Conservation (phyloP, 148 eudicot species). For the Rheum nobile region DNA sequence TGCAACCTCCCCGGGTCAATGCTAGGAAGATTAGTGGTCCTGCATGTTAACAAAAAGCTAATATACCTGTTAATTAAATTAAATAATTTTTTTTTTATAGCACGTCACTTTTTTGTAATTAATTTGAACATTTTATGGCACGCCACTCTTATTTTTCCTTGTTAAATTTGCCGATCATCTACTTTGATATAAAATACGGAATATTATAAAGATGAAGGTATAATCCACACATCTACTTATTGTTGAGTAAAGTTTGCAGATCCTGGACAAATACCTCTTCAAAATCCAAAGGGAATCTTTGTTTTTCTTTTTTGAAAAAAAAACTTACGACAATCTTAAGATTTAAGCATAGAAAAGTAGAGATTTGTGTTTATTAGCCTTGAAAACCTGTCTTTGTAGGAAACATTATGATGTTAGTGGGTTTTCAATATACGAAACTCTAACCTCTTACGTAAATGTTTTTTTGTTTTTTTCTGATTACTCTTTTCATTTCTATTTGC, state of each 20-base stretch:
- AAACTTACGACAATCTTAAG: not conserved
- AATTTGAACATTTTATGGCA: not conserved
- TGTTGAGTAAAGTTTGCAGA: too few relatives aligned
- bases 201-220: too few relatives aligned
- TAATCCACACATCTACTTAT: too few relatives aligned
- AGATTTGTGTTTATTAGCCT: constrained; percentile 6
- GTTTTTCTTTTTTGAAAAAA: not conserved
- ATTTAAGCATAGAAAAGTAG: not conserved
- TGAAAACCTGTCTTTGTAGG: not conserved
- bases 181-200: too few relatives aligned
- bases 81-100: not conserved
- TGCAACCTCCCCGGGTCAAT: not conserved
- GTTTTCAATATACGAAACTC: not conserved
- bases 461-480: not conserved
- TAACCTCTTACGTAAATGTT: not conserved
- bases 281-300: not conserved
- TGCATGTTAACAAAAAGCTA: not conserved
- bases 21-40: not conserved
- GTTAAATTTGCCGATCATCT: not conserved
- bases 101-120: not conserved
- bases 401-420: constrained; percentile 7
- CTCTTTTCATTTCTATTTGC: not conserved
- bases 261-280: not conserved
- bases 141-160: not conserved
- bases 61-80: not conserved